Base-by-base conservation (phyloP, 768 basidiomycete genomes). In the Candolleomyces eurysporus region DNA sequence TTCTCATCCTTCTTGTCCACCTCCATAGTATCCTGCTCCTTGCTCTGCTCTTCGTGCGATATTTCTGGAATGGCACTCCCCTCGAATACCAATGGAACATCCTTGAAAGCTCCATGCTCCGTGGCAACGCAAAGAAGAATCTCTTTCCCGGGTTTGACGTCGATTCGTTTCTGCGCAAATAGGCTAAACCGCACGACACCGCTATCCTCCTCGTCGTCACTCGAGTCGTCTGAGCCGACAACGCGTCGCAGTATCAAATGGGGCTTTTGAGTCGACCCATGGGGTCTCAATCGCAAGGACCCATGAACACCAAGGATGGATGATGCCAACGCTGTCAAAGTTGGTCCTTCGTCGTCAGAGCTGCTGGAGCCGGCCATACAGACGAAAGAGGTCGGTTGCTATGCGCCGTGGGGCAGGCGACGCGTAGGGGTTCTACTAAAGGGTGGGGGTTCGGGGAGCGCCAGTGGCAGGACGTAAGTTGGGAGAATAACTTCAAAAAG, bases 131-230 rank as follows among this genome's bases (percentile, higher is more conserved):
- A 79, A 58, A 90, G 78, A 51, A 89, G 77, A 56, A 90, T 83
- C 73, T 87, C 86, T 72, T 88, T 88, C 60, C 88, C 88, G 13
- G 87, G 84, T 68, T 82, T 88, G 66, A 88, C 82, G 68, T 85
- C 85, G 69, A 90, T 85, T 62, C 84, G 76, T 76, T 90, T 90
- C 66, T 82, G 80, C 4, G 89, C 86, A 69, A 88, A 86, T 13
- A 90, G 75, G 68, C 80, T 83, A 68, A 88, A 90, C 70, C 81
- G 83, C 43, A 82, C 79, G 59, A 81, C 68, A 31, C 73, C 67
- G 22, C 70, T 67, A 19, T 71, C 70, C n/a, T 75, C 72, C 10
- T 69, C 78, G 56, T 78, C 78, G 57, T 79, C 80, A 58, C 67
- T 71, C 10, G 81, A 73, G 65, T 82, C 77, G 30, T 82, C 81